phyloP scores from a whole-genome alignment of 768 basidiomycete genomes.

The Leccinum truebloodii region DNA sequence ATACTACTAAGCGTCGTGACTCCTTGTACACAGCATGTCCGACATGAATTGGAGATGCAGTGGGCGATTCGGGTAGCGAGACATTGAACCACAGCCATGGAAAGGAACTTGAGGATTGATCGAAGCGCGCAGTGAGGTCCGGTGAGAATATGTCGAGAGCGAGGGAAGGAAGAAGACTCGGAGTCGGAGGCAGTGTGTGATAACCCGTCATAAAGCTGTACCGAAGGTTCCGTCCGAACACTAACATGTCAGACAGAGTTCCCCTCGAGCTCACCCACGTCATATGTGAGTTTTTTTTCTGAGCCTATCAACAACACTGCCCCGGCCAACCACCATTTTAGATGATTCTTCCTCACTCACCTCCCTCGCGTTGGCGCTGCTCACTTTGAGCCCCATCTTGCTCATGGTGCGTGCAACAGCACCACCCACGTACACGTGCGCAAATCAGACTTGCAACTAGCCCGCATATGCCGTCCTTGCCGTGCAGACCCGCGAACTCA shows the following conservation, averaged over 20 bases:
- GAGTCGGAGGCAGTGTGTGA: not conserved
- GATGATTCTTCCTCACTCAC: slow-evolving; percentile 63
- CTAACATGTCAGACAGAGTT: slow-evolving; percentile 27
- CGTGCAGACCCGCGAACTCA: slow-evolving; percentile 73
- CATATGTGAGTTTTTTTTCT: slow-evolving; percentile 45
- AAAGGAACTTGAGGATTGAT: not conserved
- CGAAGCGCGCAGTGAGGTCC: not conserved
- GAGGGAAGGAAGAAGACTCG: not conserved
- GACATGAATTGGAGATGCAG: not conserved
- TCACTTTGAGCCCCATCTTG: slow-evolving; percentile 69
- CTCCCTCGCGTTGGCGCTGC: slow-evolving; percentile 57
- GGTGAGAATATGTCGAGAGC: not conserved
- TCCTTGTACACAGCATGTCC: slow-evolving; percentile 13
- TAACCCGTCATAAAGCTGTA: not conserved
- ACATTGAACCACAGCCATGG: slow-evolving; percentile 2
- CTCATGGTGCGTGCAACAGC: slow-evolving; percentile 55
- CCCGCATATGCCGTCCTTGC: slow-evolving; percentile 77
- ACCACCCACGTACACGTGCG: not conserved
- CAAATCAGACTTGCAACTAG: slow-evolving; percentile 38
- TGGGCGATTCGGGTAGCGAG: not conserved
- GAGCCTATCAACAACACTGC: not conserved
- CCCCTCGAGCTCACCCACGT: slow-evolving; percentile 70
- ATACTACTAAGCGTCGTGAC: slow-evolving; percentile 1
- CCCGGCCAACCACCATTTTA: slow-evolving; percentile 28
- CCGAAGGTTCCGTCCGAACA: not conserved